Evolutionary conservation across 306 rosid genomes (phyloP).

Genomic region (Arachis stenosperma): DNA sequence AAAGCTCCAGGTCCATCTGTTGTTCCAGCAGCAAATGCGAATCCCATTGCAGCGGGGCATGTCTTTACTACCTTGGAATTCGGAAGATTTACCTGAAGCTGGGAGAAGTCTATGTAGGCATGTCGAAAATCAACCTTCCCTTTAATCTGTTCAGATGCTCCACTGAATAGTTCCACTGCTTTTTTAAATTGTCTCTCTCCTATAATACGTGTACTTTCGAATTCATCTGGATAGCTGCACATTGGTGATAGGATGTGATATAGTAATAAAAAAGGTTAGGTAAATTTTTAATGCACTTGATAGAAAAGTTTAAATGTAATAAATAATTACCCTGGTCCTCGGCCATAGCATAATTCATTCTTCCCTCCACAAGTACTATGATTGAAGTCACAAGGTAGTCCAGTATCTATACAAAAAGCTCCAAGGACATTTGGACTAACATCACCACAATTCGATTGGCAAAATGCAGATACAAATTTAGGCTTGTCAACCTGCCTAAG

Average conservation of each 20-base stretch:
- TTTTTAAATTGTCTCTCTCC: constrained; percentile 86
- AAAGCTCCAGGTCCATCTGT: constrained; percentile 99
- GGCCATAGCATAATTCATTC: constrained; percentile 93
- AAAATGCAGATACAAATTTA: constrained; percentile 90
- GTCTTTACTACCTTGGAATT: constrained; percentile 66
- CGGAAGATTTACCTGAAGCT: constrained; percentile 64
- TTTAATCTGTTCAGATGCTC: constrained; percentile 74
- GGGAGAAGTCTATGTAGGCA: constrained; percentile 81
- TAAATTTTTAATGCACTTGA: constrained; percentile 31
- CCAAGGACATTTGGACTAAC: constrained; percentile 97
- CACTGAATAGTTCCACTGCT: constrained; percentile 77
- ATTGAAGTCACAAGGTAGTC: constrained; percentile 93
- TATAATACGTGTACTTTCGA: constrained; percentile 91
- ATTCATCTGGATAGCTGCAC: constrained; percentile 92
- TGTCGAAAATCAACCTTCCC: constrained; percentile 90
- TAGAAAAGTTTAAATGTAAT: constrained; percentile 29
- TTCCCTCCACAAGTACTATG: constrained; percentile 97
- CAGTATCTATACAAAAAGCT: constrained; percentile 84
- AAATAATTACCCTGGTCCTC: constrained; percentile 88
- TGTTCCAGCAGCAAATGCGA: constrained; percentile 97
- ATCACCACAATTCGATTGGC: constrained; percentile 98
- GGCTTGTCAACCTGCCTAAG: constrained; percentile 71
- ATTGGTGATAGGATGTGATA: constrained; percentile 35
- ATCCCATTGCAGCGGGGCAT: constrained; percentile 99
- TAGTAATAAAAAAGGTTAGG: constrained; percentile 27